A percentile compares a stretch with the other conserved stretches of the same genome.
Conservation (phyloP, 108 stramenopile genomes). For the Thalassiosira profunda region DNA sequence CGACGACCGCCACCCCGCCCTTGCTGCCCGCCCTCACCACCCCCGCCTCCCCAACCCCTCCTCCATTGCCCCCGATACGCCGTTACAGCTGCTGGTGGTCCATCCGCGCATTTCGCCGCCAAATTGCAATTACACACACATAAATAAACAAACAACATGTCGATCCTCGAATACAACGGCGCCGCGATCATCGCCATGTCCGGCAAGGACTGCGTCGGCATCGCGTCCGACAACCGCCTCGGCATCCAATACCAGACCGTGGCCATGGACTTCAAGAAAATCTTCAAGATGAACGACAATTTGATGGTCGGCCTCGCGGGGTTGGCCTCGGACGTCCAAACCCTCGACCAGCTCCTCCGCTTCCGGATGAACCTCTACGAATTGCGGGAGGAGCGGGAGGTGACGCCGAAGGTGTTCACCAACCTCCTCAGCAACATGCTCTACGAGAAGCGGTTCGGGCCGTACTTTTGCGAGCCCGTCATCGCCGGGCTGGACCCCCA, state of each 20-base stretch:
- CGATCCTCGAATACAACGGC: slow-evolving; percentile 99
- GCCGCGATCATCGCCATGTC: slow-evolving; percentile 98
- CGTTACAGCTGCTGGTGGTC: no score
- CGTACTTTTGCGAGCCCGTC: slow-evolving; percentile 98
- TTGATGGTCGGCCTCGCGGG: slow-evolving; percentile 96
- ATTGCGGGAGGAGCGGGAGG: slow-evolving; percentile 96
- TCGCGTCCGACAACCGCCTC: slow-evolving; percentile 95
- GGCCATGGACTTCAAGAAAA: slow-evolving; percentile 93
- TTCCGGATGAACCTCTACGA: slow-evolving; percentile 95
- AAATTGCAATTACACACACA: no score
- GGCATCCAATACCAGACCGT: slow-evolving; percentile 96
- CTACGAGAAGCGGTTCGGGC: slow-evolving; percentile 99
- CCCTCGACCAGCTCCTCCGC: slow-evolving; percentile 82
- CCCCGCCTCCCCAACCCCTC: not conserved
- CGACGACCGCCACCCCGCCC: no score
- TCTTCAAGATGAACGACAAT: slow-evolving; percentile 94
- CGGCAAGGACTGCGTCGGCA: slow-evolving; percentile 98
- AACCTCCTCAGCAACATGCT: slow-evolving; percentile 90
- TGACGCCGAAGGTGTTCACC: slow-evolving; percentile 94
- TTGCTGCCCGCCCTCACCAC: no score
- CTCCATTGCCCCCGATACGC: not conserved
- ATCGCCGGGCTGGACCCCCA: slow-evolving; percentile 95
- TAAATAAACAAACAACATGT: slow-evolving; percentile 73
- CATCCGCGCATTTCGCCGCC: no score
- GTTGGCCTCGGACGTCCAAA: slow-evolving; percentile 97